Evolutionary conservation across 2,329 filamentous ascomycete genomes (phyloP).

Genomic region (Colletotrichum viniferum): DNA sequence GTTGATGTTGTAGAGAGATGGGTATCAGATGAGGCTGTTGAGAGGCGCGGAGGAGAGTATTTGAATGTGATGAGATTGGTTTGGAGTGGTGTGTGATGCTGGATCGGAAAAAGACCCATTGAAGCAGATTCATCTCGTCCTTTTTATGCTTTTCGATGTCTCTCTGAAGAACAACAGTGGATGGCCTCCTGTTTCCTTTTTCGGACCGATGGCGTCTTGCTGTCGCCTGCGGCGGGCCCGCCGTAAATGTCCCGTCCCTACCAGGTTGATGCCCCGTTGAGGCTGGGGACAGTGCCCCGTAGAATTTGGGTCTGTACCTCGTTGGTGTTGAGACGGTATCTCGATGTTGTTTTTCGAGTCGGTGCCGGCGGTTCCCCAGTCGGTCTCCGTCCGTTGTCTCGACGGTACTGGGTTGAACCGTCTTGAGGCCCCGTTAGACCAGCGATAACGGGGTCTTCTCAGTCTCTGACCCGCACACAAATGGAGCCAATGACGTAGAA

Average conservation of each 20-base stretch:
- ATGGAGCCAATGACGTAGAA: constrained; percentile 19
- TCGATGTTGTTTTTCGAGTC: constrained; percentile 4
- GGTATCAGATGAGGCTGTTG: neutral
- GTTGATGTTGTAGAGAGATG: neutral
- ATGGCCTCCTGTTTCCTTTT: constrained; percentile 6
- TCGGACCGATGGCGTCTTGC: constrained; percentile 15
- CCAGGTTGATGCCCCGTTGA: constrained; percentile 10
- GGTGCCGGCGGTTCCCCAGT: constrained; percentile 17
- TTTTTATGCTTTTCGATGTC: constrained; percentile 18
- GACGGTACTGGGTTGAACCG: constrained; percentile 14
- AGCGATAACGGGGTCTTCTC: neutral
- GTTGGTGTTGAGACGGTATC: constrained; percentile 1
- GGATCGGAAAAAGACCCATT: neutral
- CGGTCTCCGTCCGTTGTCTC: constrained; percentile 16
- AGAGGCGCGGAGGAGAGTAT: neutral
- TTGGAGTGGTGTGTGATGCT: constrained; percentile 1
- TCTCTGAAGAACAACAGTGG: neutral
- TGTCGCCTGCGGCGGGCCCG: constrained; percentile 19
- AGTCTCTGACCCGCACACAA: constrained; percentile 2
- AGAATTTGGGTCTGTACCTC: neutral
- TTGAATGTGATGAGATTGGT: neutral
- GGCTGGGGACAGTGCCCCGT: constrained; percentile 6
- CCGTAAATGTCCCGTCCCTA: constrained; percentile 8
- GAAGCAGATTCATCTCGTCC: constrained; percentile 5
- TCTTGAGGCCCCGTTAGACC: constrained; percentile 14